These are phyloP conservation scores for Boletus sensibilis DNA, from an alignment of 768 basidiomycete species.

Conservation along the genomic window DNA sequence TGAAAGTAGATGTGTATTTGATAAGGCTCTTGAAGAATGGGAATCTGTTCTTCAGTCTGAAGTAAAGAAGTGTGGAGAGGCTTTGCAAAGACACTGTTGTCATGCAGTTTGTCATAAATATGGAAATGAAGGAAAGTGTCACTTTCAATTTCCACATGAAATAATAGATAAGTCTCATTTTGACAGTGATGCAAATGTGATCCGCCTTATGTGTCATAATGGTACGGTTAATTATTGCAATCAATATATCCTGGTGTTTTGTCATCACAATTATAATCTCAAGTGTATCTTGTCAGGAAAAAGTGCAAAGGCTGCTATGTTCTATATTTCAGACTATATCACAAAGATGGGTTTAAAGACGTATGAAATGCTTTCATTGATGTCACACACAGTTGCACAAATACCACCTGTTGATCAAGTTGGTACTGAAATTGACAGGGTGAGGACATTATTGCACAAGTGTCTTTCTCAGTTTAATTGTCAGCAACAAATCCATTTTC, in stretches of 20 bases:
- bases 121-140: constrained; percentile 24
- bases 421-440: not conserved
- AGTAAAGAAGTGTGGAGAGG: constrained; percentile 23
- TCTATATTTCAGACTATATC: constrained; percentile 38
- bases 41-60: not conserved
- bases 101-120: constrained; percentile 32
- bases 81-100: constrained; percentile 22
- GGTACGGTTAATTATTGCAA: constrained; percentile 33
- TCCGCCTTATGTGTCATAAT: constrained; percentile 21
- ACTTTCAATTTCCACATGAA: constrained; percentile 38
- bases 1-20: no score
- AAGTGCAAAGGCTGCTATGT: constrained; percentile 36
- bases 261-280: constrained; percentile 36
- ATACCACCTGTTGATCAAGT: no score
- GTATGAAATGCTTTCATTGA: constrained; percentile 9
- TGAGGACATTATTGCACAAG: constrained; percentile 30
- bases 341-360: constrained; percentile 34
- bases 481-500: constrained; percentile 35
- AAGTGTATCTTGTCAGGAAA: constrained; percentile 37
- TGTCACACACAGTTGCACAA: no score
- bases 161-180: constrained; percentile 27
- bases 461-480: constrained; percentile 30
- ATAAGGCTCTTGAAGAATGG: not conserved
- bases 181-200: constrained; percentile 9
- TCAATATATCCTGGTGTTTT: constrained; percentile 34